phyloP scores from a whole-genome alignment of 2,329 filamentous ascomycete species.

The Grosmannia huntii region DNA sequence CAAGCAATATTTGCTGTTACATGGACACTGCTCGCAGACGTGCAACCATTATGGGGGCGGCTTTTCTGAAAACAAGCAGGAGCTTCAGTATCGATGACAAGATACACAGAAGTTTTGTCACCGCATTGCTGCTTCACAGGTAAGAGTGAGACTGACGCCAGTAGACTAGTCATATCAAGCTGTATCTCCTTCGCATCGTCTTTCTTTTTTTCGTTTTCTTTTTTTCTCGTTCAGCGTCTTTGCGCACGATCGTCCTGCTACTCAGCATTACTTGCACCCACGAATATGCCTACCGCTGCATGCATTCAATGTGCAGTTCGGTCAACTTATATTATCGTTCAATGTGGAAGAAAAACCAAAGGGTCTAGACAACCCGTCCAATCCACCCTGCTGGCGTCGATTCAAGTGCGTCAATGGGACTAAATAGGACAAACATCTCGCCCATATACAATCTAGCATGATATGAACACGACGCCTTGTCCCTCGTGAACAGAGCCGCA shows the following conservation, averaged over 20 bases:
- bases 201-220: background rate
- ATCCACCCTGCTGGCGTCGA: conserved; percentile 52
- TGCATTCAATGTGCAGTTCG: conserved; percentile 41
- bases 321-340: conserved; percentile 48
- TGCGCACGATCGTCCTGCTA: background rate
- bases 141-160: background rate
- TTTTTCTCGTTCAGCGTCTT: background rate
- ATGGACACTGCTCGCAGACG: background rate
- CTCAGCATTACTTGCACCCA: background rate
- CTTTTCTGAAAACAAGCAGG: background rate
- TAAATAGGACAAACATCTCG: conserved; percentile 49
- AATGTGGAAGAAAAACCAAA: conserved; percentile 46
- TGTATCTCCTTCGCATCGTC: background rate
- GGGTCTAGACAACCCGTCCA: conserved; percentile 56
- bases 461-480: background rate
- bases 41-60: background rate
- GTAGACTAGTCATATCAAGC: background rate
- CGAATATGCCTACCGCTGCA: conserved; percentile 49
- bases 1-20: background rate
- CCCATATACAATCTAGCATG: no score
- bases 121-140: background rate
- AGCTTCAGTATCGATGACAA: background rate
- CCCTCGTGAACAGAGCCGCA: no score
- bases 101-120: background rate
- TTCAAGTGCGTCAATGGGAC: conserved; percentile 44